Evolutionary conservation across 257 asterid species (phyloP), one percentile per base, ranked within the genome.

Genomic region (Forsythia viridissima): DNA sequence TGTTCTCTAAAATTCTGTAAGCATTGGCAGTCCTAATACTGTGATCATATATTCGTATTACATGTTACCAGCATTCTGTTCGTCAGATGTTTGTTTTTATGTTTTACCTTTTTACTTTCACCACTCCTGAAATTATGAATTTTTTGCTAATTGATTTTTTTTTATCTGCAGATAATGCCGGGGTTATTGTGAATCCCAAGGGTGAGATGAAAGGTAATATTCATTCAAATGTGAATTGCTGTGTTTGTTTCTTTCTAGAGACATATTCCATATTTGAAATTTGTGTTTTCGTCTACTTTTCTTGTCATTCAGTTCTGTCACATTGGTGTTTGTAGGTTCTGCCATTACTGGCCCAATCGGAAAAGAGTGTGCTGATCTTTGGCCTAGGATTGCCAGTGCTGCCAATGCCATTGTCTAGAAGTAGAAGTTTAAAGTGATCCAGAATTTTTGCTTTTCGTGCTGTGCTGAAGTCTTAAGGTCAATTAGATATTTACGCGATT

Each of bases 311-410:
- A 55, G 24, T 72, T 36, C 3, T 21, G 43, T 11, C 0, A 36
- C 15, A 52, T 15, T 42, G 38, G 24, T 72, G 6, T 77, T 65
- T 70, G 65, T 80, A 90, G 94, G 94, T 18, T 90, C 94, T 74
- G 94, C 94, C 34, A 90, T 90, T 80, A 90, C 94, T 4, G 94
- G 94, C 6, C 94, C 94, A 3, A 90, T 90, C 37, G 92, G 94
- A 68, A 90, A 90, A 84, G 94, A 90, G 75, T 90, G 94, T 79
- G 94, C 94, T 85, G 94, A 90, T 82, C 86, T 90, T 8, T 90
- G 94, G 92, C 94, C 92, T 2, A 88, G 94, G 73, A 88, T 90
- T 69, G 94, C 94, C 38, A 90, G 94, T 71, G 94, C 92, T 48
- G 92, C 94, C 43, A 90, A 90, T 70, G 92, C 91, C 16, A 89